Percentiles rank a stretch among this genome's conserved stretches.
These are phyloP conservation scores for Oryza glaberrima DNA, from an alignment of 176 grass and related monocot species.

Conservation along the genomic window DNA sequence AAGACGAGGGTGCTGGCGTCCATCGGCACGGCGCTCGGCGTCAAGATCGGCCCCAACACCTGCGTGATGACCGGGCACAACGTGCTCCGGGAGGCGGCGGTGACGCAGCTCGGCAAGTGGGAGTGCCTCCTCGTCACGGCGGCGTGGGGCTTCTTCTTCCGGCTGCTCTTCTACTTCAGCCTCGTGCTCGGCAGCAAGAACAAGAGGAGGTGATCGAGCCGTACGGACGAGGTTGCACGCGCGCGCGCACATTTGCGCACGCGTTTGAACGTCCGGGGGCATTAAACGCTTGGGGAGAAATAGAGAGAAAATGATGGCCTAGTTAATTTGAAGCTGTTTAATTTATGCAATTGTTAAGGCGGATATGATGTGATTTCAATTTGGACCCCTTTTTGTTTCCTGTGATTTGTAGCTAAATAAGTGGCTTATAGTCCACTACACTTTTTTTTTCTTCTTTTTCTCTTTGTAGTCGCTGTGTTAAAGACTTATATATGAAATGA, in stretches of 20 bases:
- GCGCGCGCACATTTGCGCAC: background rate
- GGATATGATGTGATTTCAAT: background rate
- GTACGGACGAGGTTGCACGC: background rate
- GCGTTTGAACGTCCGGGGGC: conserved; percentile 11
- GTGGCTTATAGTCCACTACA: conserved; percentile 22
- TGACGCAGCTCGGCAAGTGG: conserved; percentile 91
- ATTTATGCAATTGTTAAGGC: conserved; percentile 33
- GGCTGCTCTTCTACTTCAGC: conserved; percentile 85
- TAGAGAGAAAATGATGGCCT: background rate
- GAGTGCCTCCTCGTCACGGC: conserved; percentile 70
- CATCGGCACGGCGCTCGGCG: conserved; percentile 63
- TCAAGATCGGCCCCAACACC: conserved; percentile 44
- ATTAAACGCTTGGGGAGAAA: background rate
- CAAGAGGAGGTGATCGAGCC: conserved; percentile 68
- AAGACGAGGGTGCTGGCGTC: conserved; percentile 61
- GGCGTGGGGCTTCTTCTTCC: conserved; percentile 87
- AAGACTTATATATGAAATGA: background rate
- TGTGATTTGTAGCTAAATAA: conserved; percentile 32
- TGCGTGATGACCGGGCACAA: conserved; percentile 69
- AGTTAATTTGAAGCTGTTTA: conserved; percentile 32
- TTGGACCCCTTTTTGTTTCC: background rate
- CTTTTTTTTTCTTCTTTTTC: background rate
- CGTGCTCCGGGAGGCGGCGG: conserved; percentile 56
- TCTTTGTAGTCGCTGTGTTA: background rate
- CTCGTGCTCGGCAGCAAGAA: conserved; percentile 89